Percentiles rank a stretch among this genome's conserved stretches.
Conservation (phyloP, 352 stramenopile genomes). For the Pseudoperonospora humuli region DNA sequence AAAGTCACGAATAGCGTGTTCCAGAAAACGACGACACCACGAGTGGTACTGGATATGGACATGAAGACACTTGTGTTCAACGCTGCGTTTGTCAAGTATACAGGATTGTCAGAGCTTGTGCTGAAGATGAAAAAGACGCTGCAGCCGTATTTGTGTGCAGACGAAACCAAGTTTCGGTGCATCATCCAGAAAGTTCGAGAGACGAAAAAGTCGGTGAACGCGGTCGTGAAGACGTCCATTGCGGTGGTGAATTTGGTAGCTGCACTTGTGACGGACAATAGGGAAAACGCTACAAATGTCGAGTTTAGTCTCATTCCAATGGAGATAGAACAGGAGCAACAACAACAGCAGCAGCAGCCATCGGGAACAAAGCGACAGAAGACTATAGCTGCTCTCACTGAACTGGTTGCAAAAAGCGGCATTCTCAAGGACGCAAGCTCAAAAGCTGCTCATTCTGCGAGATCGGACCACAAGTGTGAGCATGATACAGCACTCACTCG, state of each 20-base stretch:
- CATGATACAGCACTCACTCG: too few species aligned
- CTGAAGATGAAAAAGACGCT: slow-evolving; percentile 60
- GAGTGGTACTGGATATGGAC: slow-evolving; percentile 48
- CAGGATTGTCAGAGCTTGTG: slow-evolving; percentile 33
- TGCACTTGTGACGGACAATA: slow-evolving; percentile 41
- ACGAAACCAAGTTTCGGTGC: slow-evolving; percentile 34
- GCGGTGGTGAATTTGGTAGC: slow-evolving; percentile 37
- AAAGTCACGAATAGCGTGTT: slow-evolving; percentile 40
- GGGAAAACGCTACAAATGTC: slow-evolving; percentile 42
- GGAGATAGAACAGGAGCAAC: slow-evolving; percentile 13
- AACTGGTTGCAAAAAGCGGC: background rate
- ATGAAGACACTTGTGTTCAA: slow-evolving; percentile 55
- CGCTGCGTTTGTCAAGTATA: slow-evolving; percentile 44
- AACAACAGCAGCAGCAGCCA: background rate
- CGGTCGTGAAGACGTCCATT: slow-evolving; percentile 23
- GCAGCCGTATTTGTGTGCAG: slow-evolving; percentile 37
- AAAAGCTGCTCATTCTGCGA: background rate
- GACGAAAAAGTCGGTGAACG: slow-evolving; percentile 37
- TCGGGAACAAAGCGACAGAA: background rate
- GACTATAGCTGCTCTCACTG: slow-evolving; percentile 4
- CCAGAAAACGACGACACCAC: slow-evolving; percentile 51
- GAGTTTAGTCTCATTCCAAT: slow-evolving; percentile 56
- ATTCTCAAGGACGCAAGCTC: background rate
- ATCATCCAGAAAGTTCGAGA: slow-evolving; percentile 39
- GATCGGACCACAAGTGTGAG: background rate